These are phyloP conservation scores for Penicillium sp. DNA, from an alignment of 2,329 filamentous ascomycete genomes.

Conservation along the genomic window DNA sequence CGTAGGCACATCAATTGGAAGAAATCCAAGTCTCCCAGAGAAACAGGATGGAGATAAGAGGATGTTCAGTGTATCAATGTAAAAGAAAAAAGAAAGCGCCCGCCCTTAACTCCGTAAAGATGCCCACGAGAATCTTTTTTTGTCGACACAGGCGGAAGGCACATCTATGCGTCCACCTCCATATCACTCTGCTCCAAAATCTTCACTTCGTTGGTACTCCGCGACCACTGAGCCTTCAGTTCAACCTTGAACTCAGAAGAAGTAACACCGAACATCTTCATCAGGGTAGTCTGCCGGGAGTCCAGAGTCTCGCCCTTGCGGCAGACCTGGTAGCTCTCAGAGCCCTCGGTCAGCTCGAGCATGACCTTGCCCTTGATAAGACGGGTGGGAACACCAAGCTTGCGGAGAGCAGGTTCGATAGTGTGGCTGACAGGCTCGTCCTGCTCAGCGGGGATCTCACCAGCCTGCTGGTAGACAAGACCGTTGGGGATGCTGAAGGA, in stretches of 20 bases:
- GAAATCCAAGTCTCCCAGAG: constrained; percentile 12
- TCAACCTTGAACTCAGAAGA: constrained; percentile 87
- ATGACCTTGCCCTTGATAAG: constrained; percentile 86
- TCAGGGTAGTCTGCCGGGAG: constrained; percentile 84
- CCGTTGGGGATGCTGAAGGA: constrained; percentile 80
- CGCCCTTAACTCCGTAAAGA: constrained; percentile 38
- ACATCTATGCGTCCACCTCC: constrained; percentile 41
- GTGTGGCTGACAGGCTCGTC: constrained; percentile 86
- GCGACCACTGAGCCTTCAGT: constrained; percentile 65
- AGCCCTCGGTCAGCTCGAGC: constrained; percentile 55
- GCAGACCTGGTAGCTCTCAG: constrained; percentile 72
- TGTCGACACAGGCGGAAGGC: constrained; percentile 10
- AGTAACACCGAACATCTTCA: constrained; percentile 91
- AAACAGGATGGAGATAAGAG: constrained; percentile 19
- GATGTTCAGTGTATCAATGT: constrained; percentile 21
- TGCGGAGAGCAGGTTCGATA: constrained; percentile 85
- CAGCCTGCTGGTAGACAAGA: constrained; percentile 74
- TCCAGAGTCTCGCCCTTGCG: constrained; percentile 82
- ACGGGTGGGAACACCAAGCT: constrained; percentile 84
- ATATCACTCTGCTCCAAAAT: constrained; percentile 41
- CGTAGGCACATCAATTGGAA: constrained; percentile 33
- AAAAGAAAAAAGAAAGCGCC: constrained; percentile 30
- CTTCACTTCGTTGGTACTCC: constrained; percentile 41
- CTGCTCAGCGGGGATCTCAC: constrained; percentile 74
- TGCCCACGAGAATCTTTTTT: constrained; percentile 34